Conservation (phyloP, 345 rosid genomes). For the Populus pruinosa region DNA sequence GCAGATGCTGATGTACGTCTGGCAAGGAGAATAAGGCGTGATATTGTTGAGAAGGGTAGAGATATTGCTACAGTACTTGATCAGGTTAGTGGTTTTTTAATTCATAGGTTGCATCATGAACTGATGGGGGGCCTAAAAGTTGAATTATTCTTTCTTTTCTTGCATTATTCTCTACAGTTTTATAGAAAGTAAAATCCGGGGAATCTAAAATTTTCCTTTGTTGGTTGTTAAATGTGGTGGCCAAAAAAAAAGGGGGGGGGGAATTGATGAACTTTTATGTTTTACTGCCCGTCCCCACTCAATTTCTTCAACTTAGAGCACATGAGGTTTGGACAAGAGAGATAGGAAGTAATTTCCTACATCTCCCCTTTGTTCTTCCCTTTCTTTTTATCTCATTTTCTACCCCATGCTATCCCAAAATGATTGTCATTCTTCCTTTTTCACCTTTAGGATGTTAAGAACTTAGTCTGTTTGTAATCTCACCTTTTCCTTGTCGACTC, state of each 20-base stretch:
- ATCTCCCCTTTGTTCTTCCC: too few relatives aligned
- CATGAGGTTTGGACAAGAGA: background rate
- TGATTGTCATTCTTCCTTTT: too few relatives aligned
- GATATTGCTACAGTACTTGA: constrained; percentile 88
- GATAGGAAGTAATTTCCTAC: too few relatives aligned
- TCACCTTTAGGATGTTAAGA: too few relatives aligned
- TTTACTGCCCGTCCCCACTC: background rate
- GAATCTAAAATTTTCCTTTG: background rate
- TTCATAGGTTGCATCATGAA: background rate
- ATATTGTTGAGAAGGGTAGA: constrained; percentile 83
- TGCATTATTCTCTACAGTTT: background rate
- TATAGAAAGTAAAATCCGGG: background rate
- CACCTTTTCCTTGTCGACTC: too few relatives aligned
- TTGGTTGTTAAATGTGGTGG: background rate
- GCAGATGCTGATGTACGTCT: constrained; percentile 99
- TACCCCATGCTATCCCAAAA: too few relatives aligned
- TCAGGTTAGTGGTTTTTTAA: constrained; percentile 53
- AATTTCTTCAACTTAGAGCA: background rate
- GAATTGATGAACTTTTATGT: too few relatives aligned
- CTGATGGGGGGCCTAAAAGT: too few relatives aligned
- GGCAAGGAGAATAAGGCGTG: constrained; percentile 95
- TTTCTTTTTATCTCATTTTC: too few relatives aligned
- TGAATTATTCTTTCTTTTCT: background rate
- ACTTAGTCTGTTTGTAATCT: too few relatives aligned
- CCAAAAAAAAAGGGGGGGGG: background rate